Base-by-base conservation (phyloP, 2,329 filamentous ascomycete genomes). In the Neurospora crassa region DNA sequence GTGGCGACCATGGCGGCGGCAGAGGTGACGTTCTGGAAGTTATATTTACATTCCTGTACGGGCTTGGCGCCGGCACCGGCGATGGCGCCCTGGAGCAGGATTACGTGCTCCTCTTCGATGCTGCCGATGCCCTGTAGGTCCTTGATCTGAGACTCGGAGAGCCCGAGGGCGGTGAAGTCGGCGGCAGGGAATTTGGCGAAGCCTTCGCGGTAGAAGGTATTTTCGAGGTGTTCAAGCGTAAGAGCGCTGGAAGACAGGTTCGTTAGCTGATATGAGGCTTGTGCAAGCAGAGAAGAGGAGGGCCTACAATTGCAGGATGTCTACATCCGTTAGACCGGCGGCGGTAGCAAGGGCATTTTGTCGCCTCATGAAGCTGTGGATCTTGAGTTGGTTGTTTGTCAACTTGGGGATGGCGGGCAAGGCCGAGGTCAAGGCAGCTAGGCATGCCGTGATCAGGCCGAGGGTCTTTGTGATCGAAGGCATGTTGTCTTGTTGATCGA, bases 151-250 rank as follows among this genome's bases (percentile, higher is more conserved):
- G 78, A 77, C 53, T 84, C 80, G 71, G 79, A 83, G 72, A 91
- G 84, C 72, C 90, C 90, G 16, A 90, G 83, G 45, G 88, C 87
- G 34, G 82, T 78, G 81, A 94, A 93, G 77, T 92, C 88, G 40
- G 84, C 79, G 53, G 87, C 84, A 37, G 87, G 84, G 82, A 93
- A 92, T 79, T 88, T 86, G 74, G 84, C 84, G 78, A 93, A 91
- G 45, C 90, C 91, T 78, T 91, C 85, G 76, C 87, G 84, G 84
- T 94, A 93, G 81, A 92, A 93, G 70, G 85, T 84, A 34, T 89
- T 85, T 82, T 93, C 91, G 76, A 93, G 89, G 81, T 91, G 89
- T 81, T 94, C 91, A 67, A 92, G 84, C 6, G 91, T 92, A 71
- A 92, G 83, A 73, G 91, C 91, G 78, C 89, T 91, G 74, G 42